Base-by-base conservation (phyloP, 192 early-diverging fungal genomes). In the Phlyctochytrium arcticum region DNA sequence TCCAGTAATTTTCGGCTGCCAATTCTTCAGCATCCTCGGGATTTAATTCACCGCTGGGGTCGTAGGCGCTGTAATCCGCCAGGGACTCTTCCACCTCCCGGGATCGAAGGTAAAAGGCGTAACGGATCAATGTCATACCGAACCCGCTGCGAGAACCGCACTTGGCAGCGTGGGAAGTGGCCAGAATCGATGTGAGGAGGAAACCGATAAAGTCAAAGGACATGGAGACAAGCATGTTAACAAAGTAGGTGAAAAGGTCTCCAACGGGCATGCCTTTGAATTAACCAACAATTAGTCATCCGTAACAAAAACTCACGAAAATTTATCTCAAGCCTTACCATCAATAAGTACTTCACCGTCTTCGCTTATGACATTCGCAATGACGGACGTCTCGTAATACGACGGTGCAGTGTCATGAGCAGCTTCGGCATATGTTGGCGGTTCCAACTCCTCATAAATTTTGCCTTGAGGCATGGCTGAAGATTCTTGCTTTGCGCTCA, bases 341-440 rank as follows among this genome's bases (percentile, higher is more conserved):
- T 98, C 95, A 8, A 98, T 87, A 6, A 95, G 72, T 4, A 98
- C 72, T 68, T 93, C 86, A 48, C 92, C 95, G 36, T 90, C 90
- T 65, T 90, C 85, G 12, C 29, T 39, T 23, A 73, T 68, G 10
- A 85, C 85, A 32, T 87, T 79, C 8, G 85, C 75, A 55, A 90
- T 82, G 7, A 89, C 80, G 9, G 91, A 88, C 0, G 91, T 89
- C 72, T 90, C 87, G 72, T 86, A 84, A 69, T 92, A 91, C 12
- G 85, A 80, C 21, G 92, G 89, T 5, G 88, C 74, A 49, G 83
- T 75, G 69, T 92, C 89, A 27, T 77, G 76, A 30, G 88, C 86
- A 12, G 88, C 91, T 39, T 89, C 85, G 49, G 88, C 84, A 76
- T 97, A 97, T 9, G 77, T 79, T 12, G 78, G 70, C 27, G 74